Base-by-base conservation (phyloP, 1,139 yeast genomes). In the Taphrina deformans region DNA sequence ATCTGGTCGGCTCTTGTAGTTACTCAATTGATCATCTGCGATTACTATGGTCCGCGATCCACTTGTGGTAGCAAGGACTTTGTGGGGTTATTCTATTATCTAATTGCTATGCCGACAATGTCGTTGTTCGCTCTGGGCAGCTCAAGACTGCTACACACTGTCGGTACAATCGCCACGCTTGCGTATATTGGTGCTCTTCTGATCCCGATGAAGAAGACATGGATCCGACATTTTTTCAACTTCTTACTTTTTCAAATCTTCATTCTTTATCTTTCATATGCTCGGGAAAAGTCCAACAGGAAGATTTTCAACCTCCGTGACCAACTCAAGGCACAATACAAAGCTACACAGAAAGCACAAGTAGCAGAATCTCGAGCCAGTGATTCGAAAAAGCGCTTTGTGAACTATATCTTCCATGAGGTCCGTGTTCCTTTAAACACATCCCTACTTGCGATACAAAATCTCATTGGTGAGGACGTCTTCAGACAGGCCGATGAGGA, bases 331-430 rank as follows among this genome's bases (percentile, higher is more conserved):
- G 53, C 51, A 16, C 65, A 61, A 24, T 52, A 51, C 38, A 44
- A 52, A 29, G 65, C 65, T 14, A 61, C 65, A n/a, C 59, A 53
- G 38, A 53, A 61, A 48, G 65, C 65, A 3, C 65, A 61, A 26
- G 50, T 45, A 1, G 44, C 53, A n/a, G 65, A 61, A 35, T 38
- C 59, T 33, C 59, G 53, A 3, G 65, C 59, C 24, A 40, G 58
- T 12, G 65, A 61, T 33, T 50, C 58, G 33, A 61, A 61, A 16
- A 61, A 61, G 46, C 41, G 65, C 18, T 61, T 61, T 31, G 65
- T 61, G 12, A 51, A 55, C 14, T 61, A 61, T 53, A 61, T 61
- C 27, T 61, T 61, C 23, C 65, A 61, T 21, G 65, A 61, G 21
- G 65, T 61, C 10, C 52, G 65, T 10, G 65, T 61, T 31, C 65